A percentile compares a stretch with the other conserved stretches of the same genome.
These are phyloP conservation scores for Candida montana DNA, from an alignment of 805 yeast genomes.

Conservation along the genomic window DNA sequence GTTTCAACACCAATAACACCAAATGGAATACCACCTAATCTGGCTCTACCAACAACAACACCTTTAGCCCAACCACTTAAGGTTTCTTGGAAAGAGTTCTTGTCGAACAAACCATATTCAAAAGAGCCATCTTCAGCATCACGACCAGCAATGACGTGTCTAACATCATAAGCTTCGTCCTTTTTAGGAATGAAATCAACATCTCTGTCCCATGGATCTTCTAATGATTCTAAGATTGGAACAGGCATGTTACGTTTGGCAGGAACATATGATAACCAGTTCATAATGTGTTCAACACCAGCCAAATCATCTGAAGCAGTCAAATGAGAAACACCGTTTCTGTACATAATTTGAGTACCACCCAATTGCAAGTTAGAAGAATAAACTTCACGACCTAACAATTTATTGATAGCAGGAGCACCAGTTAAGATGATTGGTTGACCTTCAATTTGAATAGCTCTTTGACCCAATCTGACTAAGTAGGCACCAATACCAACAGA, in stretches of 20 bases:
- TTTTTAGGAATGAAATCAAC: slow-evolving; percentile 73
- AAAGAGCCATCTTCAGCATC: slow-evolving; percentile 60
- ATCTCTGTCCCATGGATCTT: slow-evolving; percentile 91
- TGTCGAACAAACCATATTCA: slow-evolving; percentile 88
- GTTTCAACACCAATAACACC: slow-evolving; percentile 98
- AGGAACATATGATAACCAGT: slow-evolving; percentile 95
- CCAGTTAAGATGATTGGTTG: slow-evolving; percentile 98
- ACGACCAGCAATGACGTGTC: slow-evolving; percentile 92
- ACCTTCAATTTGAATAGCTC: slow-evolving; percentile 98
- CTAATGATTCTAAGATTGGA: slow-evolving; percentile 70
- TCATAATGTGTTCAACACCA: slow-evolving; percentile 90
- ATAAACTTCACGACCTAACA: slow-evolving; percentile 95
- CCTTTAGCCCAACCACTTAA: slow-evolving; percentile 98
- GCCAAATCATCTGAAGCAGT: slow-evolving; percentile 96
- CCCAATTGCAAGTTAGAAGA: slow-evolving; percentile 96
- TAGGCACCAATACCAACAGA: slow-evolving; percentile 99
- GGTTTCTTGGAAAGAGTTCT: slow-evolving; percentile 91
- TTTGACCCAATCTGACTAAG: slow-evolving; percentile 94
- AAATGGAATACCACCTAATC: slow-evolving; percentile 97
- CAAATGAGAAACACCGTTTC: slow-evolving; percentile 95
- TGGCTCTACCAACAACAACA: slow-evolving; percentile 98
- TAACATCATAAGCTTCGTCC: slow-evolving; percentile 77
- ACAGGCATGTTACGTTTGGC: slow-evolving; percentile 85
- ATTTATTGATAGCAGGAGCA: slow-evolving; percentile 97
- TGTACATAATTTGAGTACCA: slow-evolving; percentile 98